phyloP scores from a whole-genome alignment of 495 filamentous ascomycete genomes.

The Geopyxis carbonaria region DNA sequence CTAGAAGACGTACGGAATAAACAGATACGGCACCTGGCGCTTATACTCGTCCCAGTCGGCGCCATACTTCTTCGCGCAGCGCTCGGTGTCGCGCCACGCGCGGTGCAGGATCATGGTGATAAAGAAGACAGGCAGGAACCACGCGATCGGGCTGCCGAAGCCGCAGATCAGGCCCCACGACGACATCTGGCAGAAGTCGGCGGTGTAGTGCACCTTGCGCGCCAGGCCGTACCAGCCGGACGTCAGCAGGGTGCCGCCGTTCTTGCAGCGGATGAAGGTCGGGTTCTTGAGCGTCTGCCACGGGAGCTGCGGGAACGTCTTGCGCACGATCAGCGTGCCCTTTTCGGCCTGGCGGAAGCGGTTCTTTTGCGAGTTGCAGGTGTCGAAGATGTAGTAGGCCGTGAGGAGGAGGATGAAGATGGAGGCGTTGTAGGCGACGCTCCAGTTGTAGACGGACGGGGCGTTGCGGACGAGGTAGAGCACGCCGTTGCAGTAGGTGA shows the following conservation, averaged over 20 bases:
- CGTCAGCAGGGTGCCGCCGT: slow-evolving; percentile 64
- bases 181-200: slow-evolving; percentile 65
- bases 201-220: slow-evolving; percentile 89
- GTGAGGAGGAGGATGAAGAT: slow-evolving; percentile 48
- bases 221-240: slow-evolving; percentile 92
- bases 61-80: slow-evolving; percentile 78
- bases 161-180: slow-evolving; percentile 44
- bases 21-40: slow-evolving; percentile 73
- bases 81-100: slow-evolving; percentile 63
- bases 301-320: slow-evolving; percentile 82
- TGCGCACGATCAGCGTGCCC: slow-evolving; percentile 53
- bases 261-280: slow-evolving; percentile 58
- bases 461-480: slow-evolving; percentile 83
- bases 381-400: slow-evolving; percentile 55
- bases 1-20: too few species aligned
- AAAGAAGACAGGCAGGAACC: slow-evolving; percentile 96
- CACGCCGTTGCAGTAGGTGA: slow-evolving; percentile 93
- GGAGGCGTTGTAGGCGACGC: slow-evolving; percentile 27
- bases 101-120: slow-evolving; percentile 80
- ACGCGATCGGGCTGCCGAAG: slow-evolving; percentile 68
- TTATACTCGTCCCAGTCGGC: slow-evolving; percentile 84
- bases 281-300: slow-evolving; percentile 82
- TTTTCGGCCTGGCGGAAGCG: slow-evolving; percentile 69
- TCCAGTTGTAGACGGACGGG: slow-evolving; percentile 68
- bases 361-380: slow-evolving; percentile 78